Base-by-base conservation (phyloP, 2,329 filamentous ascomycete genomes). In the Kalaharituber pfeilii region DNA sequence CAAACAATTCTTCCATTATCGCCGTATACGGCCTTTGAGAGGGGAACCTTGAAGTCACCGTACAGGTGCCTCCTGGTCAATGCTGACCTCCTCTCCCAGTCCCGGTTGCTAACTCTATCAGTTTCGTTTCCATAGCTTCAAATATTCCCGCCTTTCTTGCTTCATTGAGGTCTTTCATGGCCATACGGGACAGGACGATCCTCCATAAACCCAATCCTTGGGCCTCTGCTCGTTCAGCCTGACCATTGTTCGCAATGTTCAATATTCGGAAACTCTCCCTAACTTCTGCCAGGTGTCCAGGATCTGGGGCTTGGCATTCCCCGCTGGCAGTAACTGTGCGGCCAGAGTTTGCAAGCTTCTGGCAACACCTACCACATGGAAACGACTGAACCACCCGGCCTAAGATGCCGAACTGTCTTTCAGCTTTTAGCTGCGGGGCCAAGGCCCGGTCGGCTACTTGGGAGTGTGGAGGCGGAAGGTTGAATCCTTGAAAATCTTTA, bases 91-190 rank as follows among this genome's bases (percentile, higher is more conserved):
- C 13, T 50, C 52, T 30, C 53, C 62, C 62, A 63, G 30, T 57
- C 3, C 63, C 58, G 20, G 56, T 56, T 7, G 60, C 60, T n/a
- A 66, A 36, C 5, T 60, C 56, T 13, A 44, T 52, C n/a, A 65
- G 56, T 13, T 56, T 60, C 9, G 51, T 33, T 22, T 56, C 57
- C 1, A 63, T 22, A 1, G 24, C 24, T 47, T 15, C 42, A 25
- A 47, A 47, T 20, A 13, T 15, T 47, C 42, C 42, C 18, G 22
- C 18, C 25, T 47, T 47, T 22, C 24, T 51, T 2, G 25, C 49
- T 13, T 33, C 28, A 13, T 26, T 28, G 24, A 30, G 22, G 26
- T 30, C 47, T 27, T 28, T 50, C 47, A 50, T 50, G 4, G 55
- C 49, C 44, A 55, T 47, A n/a, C 25, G 27, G 2, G 52, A 54